These are phyloP conservation scores for Medicago truncatula DNA, from an alignment of 306 rosid genomes.

Conservation along the genomic window MtrunA17r5.0-ANR NC_053046.1:39508001-39508500, in stretches of 20 bases:
- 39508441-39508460: too few species aligned
- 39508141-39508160: constrained; percentile 18
- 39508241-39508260: constrained; percentile 14
- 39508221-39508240: constrained; percentile 44
- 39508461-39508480: too few species aligned
- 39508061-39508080: constrained; percentile 25
- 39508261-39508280: too few species aligned
- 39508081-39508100: constrained; percentile 44
- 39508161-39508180: not conserved
- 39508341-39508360: constrained; percentile 37
- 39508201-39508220: constrained; percentile 43
- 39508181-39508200: constrained; percentile 35
- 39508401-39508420: constrained; percentile 46
- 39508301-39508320: too few species aligned
- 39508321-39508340: too few species aligned
- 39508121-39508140: constrained; percentile 49
- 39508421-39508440: too few species aligned
- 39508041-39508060: constrained; percentile 44
- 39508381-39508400: constrained; percentile 53
- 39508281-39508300: too few species aligned
- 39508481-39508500: too few species aligned
- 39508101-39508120: constrained; percentile 23
- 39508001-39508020: constrained; percentile 45
- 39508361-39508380: constrained; percentile 56
- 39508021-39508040: constrained; percentile 63